Conservation (phyloP, 345 rosid species). For the Syzygium aromaticum region DNA sequence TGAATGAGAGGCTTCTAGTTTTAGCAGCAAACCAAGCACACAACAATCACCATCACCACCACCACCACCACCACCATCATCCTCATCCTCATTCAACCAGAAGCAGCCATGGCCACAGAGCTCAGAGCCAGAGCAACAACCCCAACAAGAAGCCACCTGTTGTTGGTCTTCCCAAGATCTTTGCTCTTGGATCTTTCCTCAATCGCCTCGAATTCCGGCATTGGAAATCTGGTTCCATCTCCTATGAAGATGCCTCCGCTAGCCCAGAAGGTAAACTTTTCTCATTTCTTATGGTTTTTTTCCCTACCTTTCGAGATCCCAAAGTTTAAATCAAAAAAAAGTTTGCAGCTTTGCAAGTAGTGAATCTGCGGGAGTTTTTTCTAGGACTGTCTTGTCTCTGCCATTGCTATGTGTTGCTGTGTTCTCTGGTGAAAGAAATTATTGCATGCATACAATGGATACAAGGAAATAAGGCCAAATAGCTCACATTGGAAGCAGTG, state of each 20-base stretch:
- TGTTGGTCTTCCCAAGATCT: constrained; percentile 58
- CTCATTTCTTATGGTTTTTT: not conserved
- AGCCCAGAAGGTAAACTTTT: constrained; percentile 69
- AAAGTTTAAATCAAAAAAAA: not conserved
- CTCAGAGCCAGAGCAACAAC: not conserved
- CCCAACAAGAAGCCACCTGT: constrained; percentile 21
- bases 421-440: not conserved
- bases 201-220: constrained; percentile 61
- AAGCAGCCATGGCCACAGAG: not conserved
- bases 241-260: constrained; percentile 38
- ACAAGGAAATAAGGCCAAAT: constrained; percentile 2
- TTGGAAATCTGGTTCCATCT: constrained; percentile 30
- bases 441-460: not conserved
- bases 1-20: constrained; percentile 78
- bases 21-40: constrained; percentile 61
- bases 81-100: not conserved
- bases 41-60: constrained; percentile 6
- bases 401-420: not conserved
- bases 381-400: not conserved
- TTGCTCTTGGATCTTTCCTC: constrained; percentile 63
- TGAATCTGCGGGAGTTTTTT: not conserved
- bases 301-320: not conserved
- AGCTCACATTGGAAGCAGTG: not conserved
- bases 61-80: constrained; percentile 11
- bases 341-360: not conserved